phyloP scores from a whole-genome alignment of 176 grass and related monocot species.

The Cocos nucifera region DNA sequence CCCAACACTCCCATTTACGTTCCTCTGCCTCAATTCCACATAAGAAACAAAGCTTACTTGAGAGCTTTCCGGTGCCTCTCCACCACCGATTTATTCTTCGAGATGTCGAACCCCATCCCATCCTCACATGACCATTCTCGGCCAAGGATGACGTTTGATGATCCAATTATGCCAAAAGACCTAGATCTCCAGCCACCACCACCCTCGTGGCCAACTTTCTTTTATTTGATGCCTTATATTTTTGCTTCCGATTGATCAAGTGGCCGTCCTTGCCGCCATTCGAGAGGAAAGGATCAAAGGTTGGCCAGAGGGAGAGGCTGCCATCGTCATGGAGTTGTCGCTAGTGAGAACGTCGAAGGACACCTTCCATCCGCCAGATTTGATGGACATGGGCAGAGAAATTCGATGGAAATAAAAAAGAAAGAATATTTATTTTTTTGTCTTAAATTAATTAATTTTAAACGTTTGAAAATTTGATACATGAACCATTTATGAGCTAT shows the following conservation, averaged over 20 bases:
- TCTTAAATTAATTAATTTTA: too few relatives aligned
- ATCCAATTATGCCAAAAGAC: neutral
- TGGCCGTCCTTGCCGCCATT: constrained; percentile 20
- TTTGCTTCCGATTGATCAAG: constrained; percentile 40
- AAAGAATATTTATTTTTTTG: too few relatives aligned
- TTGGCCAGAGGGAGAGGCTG: constrained; percentile 21
- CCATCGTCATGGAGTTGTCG: constrained; percentile 25
- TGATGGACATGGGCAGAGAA: constrained; percentile 36
- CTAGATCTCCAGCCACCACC: constrained; percentile 11
- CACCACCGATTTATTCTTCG: constrained; percentile 41
- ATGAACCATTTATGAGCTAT: too few relatives aligned
- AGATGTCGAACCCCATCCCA: constrained; percentile 14
- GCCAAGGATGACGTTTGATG: neutral
- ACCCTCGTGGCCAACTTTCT: constrained; percentile 24
- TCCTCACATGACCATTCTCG: neutral
- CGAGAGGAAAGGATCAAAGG: neutral
- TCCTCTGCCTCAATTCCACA: constrained; percentile 83
- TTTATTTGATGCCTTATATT: constrained; percentile 13
- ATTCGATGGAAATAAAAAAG: neutral
- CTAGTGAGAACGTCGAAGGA: constrained; percentile 68
- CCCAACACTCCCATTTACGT: constrained; percentile 35
- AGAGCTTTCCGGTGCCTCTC: constrained; percentile 36
- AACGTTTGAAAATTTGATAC: too few relatives aligned
- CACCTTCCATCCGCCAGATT: constrained; percentile 46
- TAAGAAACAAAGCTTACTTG: constrained; percentile 43